Evolutionary conservation across 164 flowering plant genomes (phyloP).

Genomic region (Nelumbo lutea): DNA sequence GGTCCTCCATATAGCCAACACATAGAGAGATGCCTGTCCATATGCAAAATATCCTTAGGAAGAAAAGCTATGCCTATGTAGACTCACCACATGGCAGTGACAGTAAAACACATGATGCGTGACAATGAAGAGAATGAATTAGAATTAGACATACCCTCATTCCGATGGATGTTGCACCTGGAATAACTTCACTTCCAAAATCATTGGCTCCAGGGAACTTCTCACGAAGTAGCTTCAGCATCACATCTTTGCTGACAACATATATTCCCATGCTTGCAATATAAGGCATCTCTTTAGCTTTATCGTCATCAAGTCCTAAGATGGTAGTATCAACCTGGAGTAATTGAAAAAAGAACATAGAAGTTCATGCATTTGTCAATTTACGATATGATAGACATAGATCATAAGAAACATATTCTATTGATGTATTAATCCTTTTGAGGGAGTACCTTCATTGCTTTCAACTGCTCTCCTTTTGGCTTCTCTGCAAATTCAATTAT

Average conservation of each 20-base stretch:
- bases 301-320: constrained; percentile 80
- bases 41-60: no score
- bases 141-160: constrained; percentile 54
- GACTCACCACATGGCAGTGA: no score
- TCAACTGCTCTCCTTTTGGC: constrained; percentile 82
- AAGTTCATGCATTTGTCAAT: no score
- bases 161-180: constrained; percentile 88
- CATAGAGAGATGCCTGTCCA: no score
- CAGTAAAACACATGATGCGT: no score
- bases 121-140: neutral
- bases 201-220: constrained; percentile 95
- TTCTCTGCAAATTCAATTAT: constrained; percentile 79
- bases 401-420: no score
- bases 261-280: constrained; percentile 99
- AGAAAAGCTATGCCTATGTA: no score
- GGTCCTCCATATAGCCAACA: no score
- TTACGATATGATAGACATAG: no score
- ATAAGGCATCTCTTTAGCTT: constrained; percentile 93
- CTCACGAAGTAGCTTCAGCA: constrained; percentile 70
- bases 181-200: constrained; percentile 97
- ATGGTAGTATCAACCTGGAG: constrained; percentile 75
- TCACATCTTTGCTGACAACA: constrained; percentile 91
- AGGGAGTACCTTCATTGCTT: constrained; percentile 64
- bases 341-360: neutral
- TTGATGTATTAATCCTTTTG: neutral